A percentile compares a stretch with the other conserved stretches of the same genome.
Evolutionary conservation across 164 flowering plant species (phyloP).

Genomic region (Kingdonia uniflora): DNA sequence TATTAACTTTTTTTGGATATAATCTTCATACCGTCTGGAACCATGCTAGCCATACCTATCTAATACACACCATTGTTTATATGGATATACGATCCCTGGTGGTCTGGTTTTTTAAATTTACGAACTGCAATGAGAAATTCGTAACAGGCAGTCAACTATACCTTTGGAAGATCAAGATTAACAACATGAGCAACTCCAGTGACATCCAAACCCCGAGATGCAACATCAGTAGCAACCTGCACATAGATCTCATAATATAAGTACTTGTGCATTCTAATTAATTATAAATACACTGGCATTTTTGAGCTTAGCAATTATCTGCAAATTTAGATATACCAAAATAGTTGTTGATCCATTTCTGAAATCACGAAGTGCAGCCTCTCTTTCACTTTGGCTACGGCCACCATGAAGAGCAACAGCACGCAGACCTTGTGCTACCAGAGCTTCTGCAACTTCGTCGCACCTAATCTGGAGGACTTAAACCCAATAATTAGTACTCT

Average conservation of each 20-base stretch:
- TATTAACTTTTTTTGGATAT: no score
- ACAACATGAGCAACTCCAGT: constrained; percentile 64
- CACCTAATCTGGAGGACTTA: constrained; percentile 50
- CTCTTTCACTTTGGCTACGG: constrained; percentile 62
- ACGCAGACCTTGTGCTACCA: constrained; percentile 48
- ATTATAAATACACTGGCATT: no score
- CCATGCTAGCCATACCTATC: no score
- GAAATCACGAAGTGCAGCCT: constrained; percentile 52
- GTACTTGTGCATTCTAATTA: no score
- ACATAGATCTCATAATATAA: constrained; percentile 12
- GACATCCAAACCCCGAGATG: constrained; percentile 70
- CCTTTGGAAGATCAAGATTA: constrained; percentile 71
- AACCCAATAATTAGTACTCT: no score
- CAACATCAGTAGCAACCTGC: constrained; percentile 71
- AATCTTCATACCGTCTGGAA: no score
- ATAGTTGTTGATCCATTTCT: constrained; percentile 46
- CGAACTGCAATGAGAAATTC: no score
- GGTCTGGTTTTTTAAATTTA: no score
- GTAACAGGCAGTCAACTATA: constrained; percentile 19
- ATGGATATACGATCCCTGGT: no score
- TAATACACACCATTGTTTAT: no score
- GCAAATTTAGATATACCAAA: constrained; percentile 35
- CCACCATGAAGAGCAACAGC: constrained; percentile 76
- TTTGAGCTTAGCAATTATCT: no score
- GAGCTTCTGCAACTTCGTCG: constrained; percentile 56